Evolutionary conservation across 169 alveolate species (phyloP), one percentile per base, ranked within the genome.

Genomic region (Theileria parva): DNA sequence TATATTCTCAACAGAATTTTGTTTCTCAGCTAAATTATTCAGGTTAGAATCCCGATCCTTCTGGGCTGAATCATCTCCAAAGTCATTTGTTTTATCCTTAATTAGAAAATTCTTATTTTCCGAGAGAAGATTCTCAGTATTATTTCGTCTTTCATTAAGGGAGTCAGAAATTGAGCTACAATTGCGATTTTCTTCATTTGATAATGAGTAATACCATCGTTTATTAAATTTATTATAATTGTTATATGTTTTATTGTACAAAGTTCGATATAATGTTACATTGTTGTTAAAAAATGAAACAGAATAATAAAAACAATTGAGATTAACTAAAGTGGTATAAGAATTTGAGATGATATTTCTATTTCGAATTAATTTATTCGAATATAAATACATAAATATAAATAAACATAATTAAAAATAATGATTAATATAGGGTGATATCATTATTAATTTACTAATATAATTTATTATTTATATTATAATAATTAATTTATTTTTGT

Each of bases 351-450:
- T 21, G 34, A 57, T 9, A 1, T 57, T 25, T 57, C 11, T 25
- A 17, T 57, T 57, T 19, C 27, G 5, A 63, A 63, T 27, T 30
- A 63, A 63, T 21, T 30, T 63, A 63, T 63, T 63, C 32, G 71
- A 63, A 21, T 63, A 63, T 28, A 28, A 25, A 63, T 63, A 63
- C 71, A 63, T 63, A 27, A 63, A n/a, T 28, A 28, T n/a, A 21
- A 23, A 21, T 63, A 23, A n/a, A 27, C 8, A 23, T n/a, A 13
- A 63, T 21, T 0, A 63, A 63, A 32, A 6, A 63, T 23, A 39
- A 6, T 23, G 17, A 39, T 6, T n/a, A 27, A 0, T 28, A 63
- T 15, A 21, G 50, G 34, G 71, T 63, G 50, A 63, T 28, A 25
- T 61, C 25, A 59, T 11, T 12, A 25, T 1, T 59, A 59, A 59